These are phyloP conservation scores for Solanum okadae DNA, from an alignment of 257 asterid species.

Conservation along the genomic window DNA sequence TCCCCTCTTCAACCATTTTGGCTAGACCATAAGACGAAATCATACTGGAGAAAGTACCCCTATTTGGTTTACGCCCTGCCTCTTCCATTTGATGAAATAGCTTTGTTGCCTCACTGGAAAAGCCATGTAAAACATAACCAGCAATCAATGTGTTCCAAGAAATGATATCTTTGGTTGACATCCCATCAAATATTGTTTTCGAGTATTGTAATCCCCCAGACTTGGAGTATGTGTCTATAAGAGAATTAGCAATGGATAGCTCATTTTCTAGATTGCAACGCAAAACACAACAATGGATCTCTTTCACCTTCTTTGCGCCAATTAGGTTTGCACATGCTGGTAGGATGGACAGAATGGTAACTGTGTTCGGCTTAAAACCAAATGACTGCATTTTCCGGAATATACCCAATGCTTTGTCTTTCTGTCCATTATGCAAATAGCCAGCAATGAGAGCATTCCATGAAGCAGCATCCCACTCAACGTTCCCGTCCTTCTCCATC, in stretches of 20 bases:
- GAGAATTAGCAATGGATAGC: slow-evolving; percentile 53
- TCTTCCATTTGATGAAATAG: slow-evolving; percentile 53
- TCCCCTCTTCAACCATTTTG: slow-evolving; percentile 52
- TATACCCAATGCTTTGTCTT: slow-evolving; percentile 46
- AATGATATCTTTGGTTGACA: slow-evolving; percentile 50
- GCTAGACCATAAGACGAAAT: slow-evolving; percentile 65
- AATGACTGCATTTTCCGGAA: slow-evolving; percentile 60
- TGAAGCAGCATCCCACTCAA: slow-evolving; percentile 60
- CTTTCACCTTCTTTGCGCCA: slow-evolving; percentile 58
- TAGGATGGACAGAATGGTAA: slow-evolving; percentile 63
- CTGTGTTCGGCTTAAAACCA: slow-evolving; percentile 51
- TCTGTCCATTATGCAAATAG: slow-evolving; percentile 43
- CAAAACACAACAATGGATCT: slow-evolving; percentile 57
- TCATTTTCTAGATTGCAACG: slow-evolving; percentile 42
- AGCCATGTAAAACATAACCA: slow-evolving; percentile 56
- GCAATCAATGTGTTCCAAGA: slow-evolving; percentile 74
- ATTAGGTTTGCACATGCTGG: slow-evolving; percentile 67
- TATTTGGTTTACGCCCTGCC: slow-evolving; percentile 37
- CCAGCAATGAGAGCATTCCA: slow-evolving; percentile 88
- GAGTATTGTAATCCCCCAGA: slow-evolving; percentile 53
- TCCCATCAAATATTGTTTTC: slow-evolving; percentile 35
- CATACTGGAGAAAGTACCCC: slow-evolving; percentile 59
- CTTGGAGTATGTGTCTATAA: slow-evolving; percentile 59
- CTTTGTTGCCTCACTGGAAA: slow-evolving; percentile 33
- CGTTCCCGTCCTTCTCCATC: slow-evolving; percentile 58